Conservation (phyloP, 345 rosid genomes). For the Populus nigra region DNA sequence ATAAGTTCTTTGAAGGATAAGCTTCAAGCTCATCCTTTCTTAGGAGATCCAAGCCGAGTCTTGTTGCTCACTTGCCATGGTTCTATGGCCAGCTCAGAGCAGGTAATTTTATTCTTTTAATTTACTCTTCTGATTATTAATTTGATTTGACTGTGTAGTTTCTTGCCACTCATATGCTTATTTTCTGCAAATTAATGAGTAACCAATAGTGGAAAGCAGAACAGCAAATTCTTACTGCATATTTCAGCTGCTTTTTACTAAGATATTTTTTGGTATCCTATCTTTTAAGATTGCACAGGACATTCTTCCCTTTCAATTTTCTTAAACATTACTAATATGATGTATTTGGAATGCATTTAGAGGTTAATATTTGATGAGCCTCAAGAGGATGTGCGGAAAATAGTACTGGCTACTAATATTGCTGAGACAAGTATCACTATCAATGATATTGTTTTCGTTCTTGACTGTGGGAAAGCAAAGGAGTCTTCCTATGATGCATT, state of each 20-base stretch:
- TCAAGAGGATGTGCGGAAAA: constrained; percentile 74
- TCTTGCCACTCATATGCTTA: not conserved
- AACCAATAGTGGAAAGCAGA: not conserved
- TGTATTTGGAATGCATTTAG: constrained; percentile 43
- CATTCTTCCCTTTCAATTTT: constrained; percentile 13
- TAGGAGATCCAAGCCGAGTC: constrained; percentile 70
- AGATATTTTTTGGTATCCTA: not conserved
- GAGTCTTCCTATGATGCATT: constrained; percentile 94
- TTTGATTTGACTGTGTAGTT: not conserved
- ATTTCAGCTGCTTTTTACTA: not conserved
- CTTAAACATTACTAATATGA: constrained; percentile 2
- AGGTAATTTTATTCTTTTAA: constrained; percentile 40
- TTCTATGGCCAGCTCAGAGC: constrained; percentile 94
- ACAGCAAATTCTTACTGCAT: not conserved
- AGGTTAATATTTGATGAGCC: constrained; percentile 85
- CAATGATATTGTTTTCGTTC: constrained; percentile 79
- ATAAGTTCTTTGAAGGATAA: constrained; percentile 82
- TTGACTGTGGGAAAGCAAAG: constrained; percentile 96
- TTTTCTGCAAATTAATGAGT: not conserved
- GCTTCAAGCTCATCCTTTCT: constrained; percentile 58
- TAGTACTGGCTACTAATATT: constrained; percentile 86
- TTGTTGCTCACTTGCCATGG: constrained; percentile 90
- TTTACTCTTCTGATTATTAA: not conserved
- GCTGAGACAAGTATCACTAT: constrained; percentile 98
- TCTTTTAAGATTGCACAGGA: not conserved